Conservation (phyloP, 805 yeast genomes). For the Pichia kluyveri region DNA sequence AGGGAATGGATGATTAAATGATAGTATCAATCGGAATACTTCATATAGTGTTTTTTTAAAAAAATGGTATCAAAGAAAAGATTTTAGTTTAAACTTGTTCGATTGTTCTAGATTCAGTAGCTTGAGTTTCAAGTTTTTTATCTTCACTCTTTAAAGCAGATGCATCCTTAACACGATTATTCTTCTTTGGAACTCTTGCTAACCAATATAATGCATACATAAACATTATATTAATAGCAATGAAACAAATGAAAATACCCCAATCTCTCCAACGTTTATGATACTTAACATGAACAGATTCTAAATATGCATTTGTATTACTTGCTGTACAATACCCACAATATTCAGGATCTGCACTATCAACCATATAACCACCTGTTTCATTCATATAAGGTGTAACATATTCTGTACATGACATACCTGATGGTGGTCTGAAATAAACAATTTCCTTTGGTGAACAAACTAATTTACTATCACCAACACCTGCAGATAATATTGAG, state of each 20-base stretch:
- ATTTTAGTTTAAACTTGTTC: not conserved
- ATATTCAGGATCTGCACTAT: conserved; percentile 33
- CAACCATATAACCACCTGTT: conserved; percentile 41
- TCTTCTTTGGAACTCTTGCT: conserved; percentile 66
- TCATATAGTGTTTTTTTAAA: not conserved
- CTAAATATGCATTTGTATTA: conserved; percentile 53
- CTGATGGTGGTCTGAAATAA: conserved; percentile 40
- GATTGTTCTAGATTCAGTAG: not conserved
- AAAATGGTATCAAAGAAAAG: not conserved
- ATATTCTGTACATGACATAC: conserved; percentile 49
- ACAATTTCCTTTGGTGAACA: conserved; percentile 45
- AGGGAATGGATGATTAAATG: not conserved
- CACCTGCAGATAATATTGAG: conserved; percentile 45
- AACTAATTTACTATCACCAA: conserved; percentile 38
- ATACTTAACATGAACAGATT: conserved; percentile 32
- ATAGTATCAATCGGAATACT: too few relatives aligned
- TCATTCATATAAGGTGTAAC: conserved; percentile 30
- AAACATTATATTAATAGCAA: conserved; percentile 32
- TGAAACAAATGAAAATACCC: conserved; percentile 46
- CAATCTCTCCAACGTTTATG: conserved; percentile 53
- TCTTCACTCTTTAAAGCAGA: conserved; percentile 15
- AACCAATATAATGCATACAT: conserved; percentile 39
- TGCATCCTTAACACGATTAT: conserved; percentile 24
- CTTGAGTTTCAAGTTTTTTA: not conserved
- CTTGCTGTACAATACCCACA: conserved; percentile 57